phyloP scores from a whole-genome alignment of 2,329 filamentous ascomycete species.

The Arthrobotrys megalospora region DNA sequence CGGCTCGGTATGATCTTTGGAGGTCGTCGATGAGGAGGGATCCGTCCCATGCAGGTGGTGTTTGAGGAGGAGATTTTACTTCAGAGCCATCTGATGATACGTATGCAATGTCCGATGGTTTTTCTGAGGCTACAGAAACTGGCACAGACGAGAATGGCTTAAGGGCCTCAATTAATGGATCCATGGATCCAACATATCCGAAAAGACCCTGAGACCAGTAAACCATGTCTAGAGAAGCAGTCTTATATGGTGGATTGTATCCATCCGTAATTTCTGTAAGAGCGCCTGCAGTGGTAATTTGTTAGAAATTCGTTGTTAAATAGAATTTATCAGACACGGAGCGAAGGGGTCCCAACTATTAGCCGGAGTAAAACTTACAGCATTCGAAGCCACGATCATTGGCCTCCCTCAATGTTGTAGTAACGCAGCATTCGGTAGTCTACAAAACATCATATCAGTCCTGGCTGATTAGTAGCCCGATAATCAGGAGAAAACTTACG shows the following conservation, averaged over 20 bases:
- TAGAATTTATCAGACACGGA: too few relatives aligned
- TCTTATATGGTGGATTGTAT: slow-evolving; percentile 66
- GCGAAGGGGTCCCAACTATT: not conserved
- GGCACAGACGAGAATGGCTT: slow-evolving; percentile 33
- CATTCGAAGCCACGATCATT: slow-evolving; percentile 76
- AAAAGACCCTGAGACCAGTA: slow-evolving; percentile 67
- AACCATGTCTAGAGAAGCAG: slow-evolving; percentile 67
- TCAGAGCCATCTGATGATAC: slow-evolving; percentile 61
- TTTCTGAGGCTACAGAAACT: not conserved
- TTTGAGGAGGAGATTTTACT: slow-evolving; percentile 63
- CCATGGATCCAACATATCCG: slow-evolving; percentile 65
- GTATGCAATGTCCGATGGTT: slow-evolving; percentile 54
- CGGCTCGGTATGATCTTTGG: slow-evolving; percentile 68
- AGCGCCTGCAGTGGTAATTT: slow-evolving; percentile 64
- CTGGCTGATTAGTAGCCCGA: slow-evolving; percentile 27
- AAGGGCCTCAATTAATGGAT: slow-evolving; percentile 50
- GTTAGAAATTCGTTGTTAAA: not conserved
- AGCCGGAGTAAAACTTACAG: slow-evolving; percentile 66
- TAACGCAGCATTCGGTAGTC: slow-evolving; percentile 70
- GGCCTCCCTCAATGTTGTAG: slow-evolving; percentile 73
- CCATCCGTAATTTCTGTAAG: slow-evolving; percentile 67
- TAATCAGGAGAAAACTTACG: slow-evolving; percentile 26
- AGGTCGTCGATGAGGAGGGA: slow-evolving; percentile 69
- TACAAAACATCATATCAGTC: slow-evolving; percentile 25
- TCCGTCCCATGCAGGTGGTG: slow-evolving; percentile 67